Base-by-base conservation (phyloP, 2,329 filamentous ascomycete species). In the Lecanicillium sp. region DNA sequence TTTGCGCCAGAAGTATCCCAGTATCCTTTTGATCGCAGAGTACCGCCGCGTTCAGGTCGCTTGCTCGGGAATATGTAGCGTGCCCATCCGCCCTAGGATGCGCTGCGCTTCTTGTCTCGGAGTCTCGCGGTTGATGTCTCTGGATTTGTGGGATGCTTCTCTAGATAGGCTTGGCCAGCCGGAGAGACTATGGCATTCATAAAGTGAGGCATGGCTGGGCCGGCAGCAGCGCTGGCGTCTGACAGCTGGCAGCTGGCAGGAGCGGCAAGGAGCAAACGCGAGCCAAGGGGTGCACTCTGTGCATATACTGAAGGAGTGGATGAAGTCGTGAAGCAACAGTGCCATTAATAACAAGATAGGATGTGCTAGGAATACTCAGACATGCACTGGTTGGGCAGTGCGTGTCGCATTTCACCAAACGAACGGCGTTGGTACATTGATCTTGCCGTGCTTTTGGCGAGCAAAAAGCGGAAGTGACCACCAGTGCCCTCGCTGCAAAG, bases 11-110 rank as follows among this genome's bases (percentile, higher is more conserved):
- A 30, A 15, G 51, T 44, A 26, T 62, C 59, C 62, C 57, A 63
- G 42, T 58, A 62, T 1, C 62, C 58, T 5, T 56, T 55, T 20
- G 53, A 48, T 32, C 73, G 70, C 35, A 62, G 48, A 1, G 75
- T 78, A 9, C 75, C 70, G 17, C 77, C 74, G 24, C 69, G 68
- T 52, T 79, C 77, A 1, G 72, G 65, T 6, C 69, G 71, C 49
- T 70, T 67, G 52, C 68, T 74, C 0, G 76, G 75, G 9, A 76
- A 60, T 2, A 78, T 63, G 44, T 60, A 72, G 48, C 60, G 69
- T 43, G 77, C 58, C 56, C 73, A 71, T 41, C 60, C 61, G 14
- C 64, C 54, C 15, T 73, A 52, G 5, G 70, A 70, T 17, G 49
- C 20, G 8, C 46, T 41, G 7, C 41, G 55, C 41, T 38, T 49